A percentile compares a stretch with the other conserved stretches of the same genome.
Evolutionary conservation across 108 stramenopile genomes (phyloP).

Genomic region (Conticribra guillardii): DNA sequence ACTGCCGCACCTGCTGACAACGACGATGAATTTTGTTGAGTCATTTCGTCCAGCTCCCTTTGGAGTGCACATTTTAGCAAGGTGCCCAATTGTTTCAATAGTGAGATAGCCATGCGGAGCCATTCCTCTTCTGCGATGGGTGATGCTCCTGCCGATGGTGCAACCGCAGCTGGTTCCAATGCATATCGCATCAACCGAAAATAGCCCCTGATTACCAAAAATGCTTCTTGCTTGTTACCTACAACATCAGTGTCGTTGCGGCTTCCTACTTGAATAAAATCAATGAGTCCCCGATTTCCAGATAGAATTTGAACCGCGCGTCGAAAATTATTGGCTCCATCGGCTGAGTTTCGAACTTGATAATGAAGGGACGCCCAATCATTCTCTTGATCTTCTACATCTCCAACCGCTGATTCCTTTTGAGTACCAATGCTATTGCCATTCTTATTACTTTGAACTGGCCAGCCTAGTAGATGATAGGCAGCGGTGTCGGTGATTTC

Average conservation of each 20-base stretch:
- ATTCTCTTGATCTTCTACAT: no score
- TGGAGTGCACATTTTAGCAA: neutral
- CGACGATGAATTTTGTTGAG: neutral
- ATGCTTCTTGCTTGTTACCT: neutral
- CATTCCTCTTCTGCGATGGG: neutral
- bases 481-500: no score
- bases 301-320: neutral
- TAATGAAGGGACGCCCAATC: no score
- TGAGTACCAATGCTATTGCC: no score
- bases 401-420: no score
- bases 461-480: no score
- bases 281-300: neutral
- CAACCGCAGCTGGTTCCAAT: neutral
- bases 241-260: neutral
- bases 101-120: neutral
- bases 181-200: neutral
- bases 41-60: neutral
- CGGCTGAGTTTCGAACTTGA: neutral
- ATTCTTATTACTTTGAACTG: no score
- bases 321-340: neutral
- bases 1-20: neutral
- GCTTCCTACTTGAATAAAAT: neutral
- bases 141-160: neutral
- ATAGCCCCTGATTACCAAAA: conserved; percentile 1
- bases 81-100: neutral